These are phyloP conservation scores for Celoporthe dispersa DNA, from an alignment of 2,329 filamentous ascomycete genomes.

Conservation along the genomic window DNA sequence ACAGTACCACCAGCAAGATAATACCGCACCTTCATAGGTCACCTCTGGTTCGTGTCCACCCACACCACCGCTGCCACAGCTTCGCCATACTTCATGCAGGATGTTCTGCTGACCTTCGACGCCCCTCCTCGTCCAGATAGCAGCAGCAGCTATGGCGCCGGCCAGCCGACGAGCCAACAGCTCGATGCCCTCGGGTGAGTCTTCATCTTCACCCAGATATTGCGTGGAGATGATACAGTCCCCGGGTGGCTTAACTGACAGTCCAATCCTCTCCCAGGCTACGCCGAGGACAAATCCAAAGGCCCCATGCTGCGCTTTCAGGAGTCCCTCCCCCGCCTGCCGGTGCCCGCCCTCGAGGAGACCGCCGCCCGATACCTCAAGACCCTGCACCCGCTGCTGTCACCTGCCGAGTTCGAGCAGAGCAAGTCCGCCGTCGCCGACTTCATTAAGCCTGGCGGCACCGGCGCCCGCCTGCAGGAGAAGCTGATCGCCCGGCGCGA, in stretches of 20 bases:
- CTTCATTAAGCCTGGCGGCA: conserved; percentile 85
- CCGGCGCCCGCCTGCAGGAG: conserved; percentile 84
- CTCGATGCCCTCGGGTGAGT: conserved; percentile 57
- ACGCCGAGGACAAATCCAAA: conserved; percentile 79
- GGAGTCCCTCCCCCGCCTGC: conserved; percentile 79
- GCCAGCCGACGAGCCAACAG: conserved; percentile 59
- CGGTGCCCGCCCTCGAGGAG: conserved; percentile 82
- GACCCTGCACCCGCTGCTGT: conserved; percentile 75
- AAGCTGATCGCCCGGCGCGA: conserved; percentile 80
- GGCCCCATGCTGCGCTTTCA: conserved; percentile 84
- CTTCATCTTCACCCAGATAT: conserved; percentile 24
- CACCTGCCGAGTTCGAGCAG: conserved; percentile 67
- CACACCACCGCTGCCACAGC: conserved; percentile 10
- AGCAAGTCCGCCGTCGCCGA: conserved; percentile 85
- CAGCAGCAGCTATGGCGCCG: conserved; percentile 55
- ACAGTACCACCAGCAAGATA: conserved; percentile 36
- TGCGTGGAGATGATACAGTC: neutral
- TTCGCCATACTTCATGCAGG: conserved; percentile 16
- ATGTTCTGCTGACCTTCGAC: conserved; percentile 6
- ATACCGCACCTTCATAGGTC: conserved; percentile 33
- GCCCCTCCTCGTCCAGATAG: conserved; percentile 35
- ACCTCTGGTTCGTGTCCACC: conserved; percentile 35
- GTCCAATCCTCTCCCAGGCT: conserved; percentile 54
- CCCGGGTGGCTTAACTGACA: conserved; percentile 21
- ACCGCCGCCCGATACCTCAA: conserved; percentile 81